phyloP scores from a whole-genome alignment of 169 alveolate species.

The Perkinsus chesapeaki region DNA sequence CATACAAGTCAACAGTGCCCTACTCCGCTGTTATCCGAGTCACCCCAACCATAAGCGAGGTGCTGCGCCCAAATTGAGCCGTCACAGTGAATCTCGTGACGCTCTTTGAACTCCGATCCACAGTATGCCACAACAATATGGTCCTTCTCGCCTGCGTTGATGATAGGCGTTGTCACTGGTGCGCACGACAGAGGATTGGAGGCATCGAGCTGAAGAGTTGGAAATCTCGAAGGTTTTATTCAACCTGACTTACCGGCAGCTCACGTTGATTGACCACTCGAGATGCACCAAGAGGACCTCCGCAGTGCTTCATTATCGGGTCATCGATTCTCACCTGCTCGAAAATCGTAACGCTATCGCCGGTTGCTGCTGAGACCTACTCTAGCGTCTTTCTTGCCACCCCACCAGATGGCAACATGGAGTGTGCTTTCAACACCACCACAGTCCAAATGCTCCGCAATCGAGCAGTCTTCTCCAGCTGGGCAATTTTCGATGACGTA shows the following conservation, averaged over 20 bases:
- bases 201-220: not conserved
- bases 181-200: not conserved
- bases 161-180: not conserved
- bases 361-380: not conserved
- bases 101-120: not conserved
- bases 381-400: not conserved
- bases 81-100: not conserved
- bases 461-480: not conserved
- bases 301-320: not conserved
- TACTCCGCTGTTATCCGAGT: not conserved
- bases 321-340: not conserved
- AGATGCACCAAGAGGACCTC: not conserved
- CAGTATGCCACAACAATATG: not conserved
- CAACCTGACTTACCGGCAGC: not conserved
- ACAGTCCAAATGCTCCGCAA: not conserved
- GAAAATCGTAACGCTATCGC: not conserved
- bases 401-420: not conserved
- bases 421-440: not conserved
- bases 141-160: not conserved
- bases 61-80: not conserved
- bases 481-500: not conserved
- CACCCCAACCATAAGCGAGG: not conserved
- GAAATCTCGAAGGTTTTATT: not conserved
- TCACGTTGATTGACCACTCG: not conserved
- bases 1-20: not conserved